Conservation (phyloP, 1,284 basidiomycete genomes). For the Tilletia setariae region DNA sequence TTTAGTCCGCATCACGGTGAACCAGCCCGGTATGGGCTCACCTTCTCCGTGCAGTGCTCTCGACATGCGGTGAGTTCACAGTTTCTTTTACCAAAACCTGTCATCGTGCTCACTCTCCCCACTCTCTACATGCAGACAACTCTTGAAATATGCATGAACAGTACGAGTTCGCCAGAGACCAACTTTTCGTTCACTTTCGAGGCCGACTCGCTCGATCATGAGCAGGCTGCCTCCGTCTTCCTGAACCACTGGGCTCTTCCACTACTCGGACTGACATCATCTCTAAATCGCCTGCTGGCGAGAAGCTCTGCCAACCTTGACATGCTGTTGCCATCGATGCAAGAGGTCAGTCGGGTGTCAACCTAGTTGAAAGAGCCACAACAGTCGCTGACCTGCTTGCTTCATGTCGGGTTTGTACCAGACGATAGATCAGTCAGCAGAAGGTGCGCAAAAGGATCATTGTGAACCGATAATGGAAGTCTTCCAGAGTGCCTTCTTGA, state of each 20-base stretch:
- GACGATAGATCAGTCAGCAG: neutral
- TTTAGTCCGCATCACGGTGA: neutral
- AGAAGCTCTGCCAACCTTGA: too few relatives aligned
- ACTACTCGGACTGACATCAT: neutral
- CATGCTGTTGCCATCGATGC: neutral
- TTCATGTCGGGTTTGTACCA: neutral
- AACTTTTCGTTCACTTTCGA: slow-evolving; percentile 6
- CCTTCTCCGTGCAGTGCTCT: slow-evolving; percentile 1
- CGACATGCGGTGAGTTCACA: slow-evolving; percentile 2
- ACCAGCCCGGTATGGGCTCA: too few relatives aligned
- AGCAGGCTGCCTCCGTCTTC: slow-evolving; percentile 11
- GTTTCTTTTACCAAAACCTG: neutral
- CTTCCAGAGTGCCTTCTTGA: neutral
- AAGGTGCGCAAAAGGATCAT: neutral
- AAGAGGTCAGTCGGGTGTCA: neutral
- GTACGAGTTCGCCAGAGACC: neutral
- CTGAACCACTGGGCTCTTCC: slow-evolving; percentile 7
- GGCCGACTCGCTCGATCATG: slow-evolving; percentile 14
- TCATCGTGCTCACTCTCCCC: too few relatives aligned
- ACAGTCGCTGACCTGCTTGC: neutral
- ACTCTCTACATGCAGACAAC: too few relatives aligned
- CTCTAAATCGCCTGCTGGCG: neutral
- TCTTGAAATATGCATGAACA: neutral
- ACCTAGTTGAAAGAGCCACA: neutral
- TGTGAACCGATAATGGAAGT: neutral